Evolutionary conservation across 176 grass and related monocot genomes (phyloP).

Genomic region (Canna indica): DNA sequence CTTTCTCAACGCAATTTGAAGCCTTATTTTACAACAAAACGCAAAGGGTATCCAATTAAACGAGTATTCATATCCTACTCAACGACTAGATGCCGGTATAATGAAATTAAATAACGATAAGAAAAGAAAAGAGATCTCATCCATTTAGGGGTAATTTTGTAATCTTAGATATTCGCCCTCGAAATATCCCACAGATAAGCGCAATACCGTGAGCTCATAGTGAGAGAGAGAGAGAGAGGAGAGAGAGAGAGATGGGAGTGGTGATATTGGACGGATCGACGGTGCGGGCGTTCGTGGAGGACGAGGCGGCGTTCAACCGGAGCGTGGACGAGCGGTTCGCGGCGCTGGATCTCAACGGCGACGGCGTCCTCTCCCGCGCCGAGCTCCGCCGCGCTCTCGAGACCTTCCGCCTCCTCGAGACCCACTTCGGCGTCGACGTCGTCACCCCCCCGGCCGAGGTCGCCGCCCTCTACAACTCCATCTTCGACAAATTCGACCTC

Average conservation of each 20-base stretch:
- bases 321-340: constrained; percentile 64
- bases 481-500: constrained; percentile 89
- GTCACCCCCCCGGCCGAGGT: constrained; percentile 48
- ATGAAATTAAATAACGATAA: no score
- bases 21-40: no score
- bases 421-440: constrained; percentile 44
- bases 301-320: constrained; percentile 56
- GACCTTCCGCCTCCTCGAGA: constrained; percentile 90
- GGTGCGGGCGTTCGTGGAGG: constrained; percentile 60
- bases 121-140: no score
- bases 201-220: not conserved
- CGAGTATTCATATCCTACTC: no score
- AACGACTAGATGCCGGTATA: no score
- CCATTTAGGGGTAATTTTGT: no score
- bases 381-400: constrained; percentile 88
- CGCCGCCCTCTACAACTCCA: constrained; percentile 64
- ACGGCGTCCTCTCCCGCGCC: constrained; percentile 75
- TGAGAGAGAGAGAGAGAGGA: not conserved
- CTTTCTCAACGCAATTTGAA: no score
- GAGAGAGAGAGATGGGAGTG: constrained; percentile 44
- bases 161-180: no score
- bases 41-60: no score
- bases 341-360: constrained; percentile 78
- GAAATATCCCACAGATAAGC: no score
- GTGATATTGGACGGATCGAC: constrained; percentile 72